Evolutionary conservation across 2,329 filamentous ascomycete genomes (phyloP).

Genomic region (Ophiostoma sp.): DNA sequence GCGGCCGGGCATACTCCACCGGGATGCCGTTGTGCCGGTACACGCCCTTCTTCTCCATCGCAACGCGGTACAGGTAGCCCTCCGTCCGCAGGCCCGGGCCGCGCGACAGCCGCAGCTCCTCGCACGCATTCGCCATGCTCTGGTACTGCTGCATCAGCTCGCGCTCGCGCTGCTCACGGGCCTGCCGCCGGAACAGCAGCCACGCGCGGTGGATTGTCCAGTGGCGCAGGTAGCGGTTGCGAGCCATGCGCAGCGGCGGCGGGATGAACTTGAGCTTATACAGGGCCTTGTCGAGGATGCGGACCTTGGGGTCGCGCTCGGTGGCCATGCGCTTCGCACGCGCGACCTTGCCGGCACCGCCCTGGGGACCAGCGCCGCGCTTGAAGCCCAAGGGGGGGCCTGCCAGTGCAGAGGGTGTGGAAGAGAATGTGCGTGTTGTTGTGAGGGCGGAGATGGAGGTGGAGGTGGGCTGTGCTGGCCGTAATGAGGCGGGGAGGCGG

Average conservation of each 20-base stretch:
- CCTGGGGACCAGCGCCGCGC: not conserved
- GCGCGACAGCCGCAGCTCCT: slow-evolving; percentile 64
- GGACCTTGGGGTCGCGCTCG: slow-evolving; percentile 33
- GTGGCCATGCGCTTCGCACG: slow-evolving; percentile 22
- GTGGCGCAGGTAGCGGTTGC: slow-evolving; percentile 81
- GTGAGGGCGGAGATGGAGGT: not conserved
- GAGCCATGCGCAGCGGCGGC: slow-evolving; percentile 77
- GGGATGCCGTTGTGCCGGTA: slow-evolving; percentile 69
- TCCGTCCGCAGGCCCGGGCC: slow-evolving; percentile 54
- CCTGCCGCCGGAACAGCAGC: slow-evolving; percentile 69
- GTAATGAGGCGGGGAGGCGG: slow-evolving; percentile 6
- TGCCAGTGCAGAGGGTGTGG: not conserved
- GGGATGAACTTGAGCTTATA: slow-evolving; percentile 36
- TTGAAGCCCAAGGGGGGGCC: not conserved
- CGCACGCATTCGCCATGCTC: slow-evolving; percentile 77
- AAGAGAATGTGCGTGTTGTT: slow-evolving; percentile 14
- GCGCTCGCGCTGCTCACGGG: slow-evolving; percentile 56
- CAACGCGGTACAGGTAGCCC: slow-evolving; percentile 75
- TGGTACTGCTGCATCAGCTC: slow-evolving; percentile 76
- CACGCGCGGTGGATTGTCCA: slow-evolving; percentile 99
- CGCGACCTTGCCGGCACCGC: not conserved
- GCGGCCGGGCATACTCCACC: slow-evolving; percentile 81
- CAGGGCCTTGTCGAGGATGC: slow-evolving; percentile 33
- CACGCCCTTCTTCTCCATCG: slow-evolving; percentile 85
- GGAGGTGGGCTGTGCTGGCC: not conserved